Evolutionary conservation across 345 rosid genomes (phyloP).

Genomic region (Populus deltoides): DNA sequence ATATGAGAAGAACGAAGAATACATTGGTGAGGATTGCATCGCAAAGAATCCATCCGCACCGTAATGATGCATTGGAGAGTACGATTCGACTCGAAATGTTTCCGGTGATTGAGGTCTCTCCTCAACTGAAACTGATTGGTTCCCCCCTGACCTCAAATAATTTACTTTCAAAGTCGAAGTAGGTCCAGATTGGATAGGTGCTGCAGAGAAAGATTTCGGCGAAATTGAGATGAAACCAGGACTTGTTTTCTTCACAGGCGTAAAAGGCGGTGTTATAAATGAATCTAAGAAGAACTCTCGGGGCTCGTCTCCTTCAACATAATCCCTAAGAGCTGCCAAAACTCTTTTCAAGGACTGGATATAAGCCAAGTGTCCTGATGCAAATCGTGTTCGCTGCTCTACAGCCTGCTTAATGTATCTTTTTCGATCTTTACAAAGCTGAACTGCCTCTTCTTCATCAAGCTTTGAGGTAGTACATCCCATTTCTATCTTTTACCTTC

Average conservation of each 20-base stretch:
- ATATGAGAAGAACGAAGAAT: constrained; percentile 42
- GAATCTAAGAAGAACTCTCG: constrained; percentile 64
- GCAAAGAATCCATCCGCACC: constrained; percentile 62
- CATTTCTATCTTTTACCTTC: constrained; percentile 42
- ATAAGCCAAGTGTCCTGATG: constrained; percentile 75
- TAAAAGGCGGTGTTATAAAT: constrained; percentile 49
- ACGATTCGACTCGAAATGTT: constrained; percentile 52
- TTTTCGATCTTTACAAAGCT: constrained; percentile 87
- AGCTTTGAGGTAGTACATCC: constrained; percentile 90
- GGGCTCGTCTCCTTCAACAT: constrained; percentile 68
- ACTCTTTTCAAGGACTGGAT: constrained; percentile 76
- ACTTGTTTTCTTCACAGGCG: constrained; percentile 60
- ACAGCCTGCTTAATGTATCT: constrained; percentile 82
- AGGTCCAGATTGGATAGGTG: constrained; percentile 40
- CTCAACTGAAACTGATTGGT: constrained; percentile 64
- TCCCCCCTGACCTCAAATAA: constrained; percentile 65
- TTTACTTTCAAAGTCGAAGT: constrained; percentile 53
- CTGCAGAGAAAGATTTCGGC: constrained; percentile 46
- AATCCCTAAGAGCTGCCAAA: constrained; percentile 78
- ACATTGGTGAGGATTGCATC: constrained; percentile 50
- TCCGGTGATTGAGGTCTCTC: constrained; percentile 81
- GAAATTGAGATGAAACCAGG: constrained; percentile 67
- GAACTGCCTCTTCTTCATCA: constrained; percentile 92
- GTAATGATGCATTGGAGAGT: constrained; percentile 52
- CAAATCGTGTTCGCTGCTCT: constrained; percentile 80